These are phyloP conservation scores for Nemania diffusa DNA, from an alignment of 2,329 filamentous ascomycete genomes.

Conservation along the genomic window DNA sequence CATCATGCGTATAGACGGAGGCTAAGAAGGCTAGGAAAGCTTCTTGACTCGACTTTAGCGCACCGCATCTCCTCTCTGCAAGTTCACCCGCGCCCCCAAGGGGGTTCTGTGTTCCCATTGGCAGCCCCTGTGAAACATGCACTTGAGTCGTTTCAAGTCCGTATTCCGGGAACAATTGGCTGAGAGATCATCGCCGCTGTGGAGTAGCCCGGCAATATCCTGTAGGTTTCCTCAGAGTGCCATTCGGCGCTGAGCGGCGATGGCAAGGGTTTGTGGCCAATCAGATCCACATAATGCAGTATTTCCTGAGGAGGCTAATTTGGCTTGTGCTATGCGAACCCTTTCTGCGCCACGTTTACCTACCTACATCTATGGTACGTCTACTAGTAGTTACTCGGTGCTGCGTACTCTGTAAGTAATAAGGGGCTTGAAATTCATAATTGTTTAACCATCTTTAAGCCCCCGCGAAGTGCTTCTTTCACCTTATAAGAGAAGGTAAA, in stretches of 20 bases:
- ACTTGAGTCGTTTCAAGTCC: conserved; percentile 29
- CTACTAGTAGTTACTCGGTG: no score
- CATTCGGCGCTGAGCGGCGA: background rate
- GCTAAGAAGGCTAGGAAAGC: background rate
- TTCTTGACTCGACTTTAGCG: background rate
- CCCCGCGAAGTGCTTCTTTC: no score
- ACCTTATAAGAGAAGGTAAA: no score
- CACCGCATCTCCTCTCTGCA: background rate
- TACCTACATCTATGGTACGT: no score
- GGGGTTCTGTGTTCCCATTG: background rate
- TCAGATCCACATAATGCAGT: background rate
- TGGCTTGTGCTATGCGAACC: background rate
- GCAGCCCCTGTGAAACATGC: background rate
- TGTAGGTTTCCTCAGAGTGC: background rate
- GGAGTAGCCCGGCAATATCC: background rate
- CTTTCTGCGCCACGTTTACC: no score
- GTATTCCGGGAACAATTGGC: conserved; percentile 13
- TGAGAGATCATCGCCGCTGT: conserved; percentile 8
- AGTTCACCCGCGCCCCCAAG: background rate
- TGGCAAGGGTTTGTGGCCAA: background rate
- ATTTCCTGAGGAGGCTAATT: background rate
- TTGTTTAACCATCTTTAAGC: no score
- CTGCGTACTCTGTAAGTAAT: no score
- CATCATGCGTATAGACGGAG: no score
- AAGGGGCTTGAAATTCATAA: no score